Evolutionary conservation across 768 basidiomycete species (phyloP).

Genomic region (Mycena venus): DNA sequence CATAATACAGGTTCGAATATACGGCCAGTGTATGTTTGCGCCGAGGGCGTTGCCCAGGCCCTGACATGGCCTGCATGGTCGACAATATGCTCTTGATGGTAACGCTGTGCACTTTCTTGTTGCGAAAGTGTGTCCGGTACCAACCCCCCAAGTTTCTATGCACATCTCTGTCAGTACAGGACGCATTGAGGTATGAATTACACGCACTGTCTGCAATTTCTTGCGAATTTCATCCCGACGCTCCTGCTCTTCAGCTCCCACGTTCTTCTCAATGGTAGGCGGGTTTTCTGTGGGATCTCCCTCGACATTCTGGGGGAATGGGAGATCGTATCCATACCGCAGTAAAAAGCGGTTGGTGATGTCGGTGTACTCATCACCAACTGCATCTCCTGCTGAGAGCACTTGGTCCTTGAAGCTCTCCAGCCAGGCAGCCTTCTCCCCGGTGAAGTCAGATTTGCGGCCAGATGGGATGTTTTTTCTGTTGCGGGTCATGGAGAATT

Average conservation of each 20-base stretch:
- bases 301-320: background rate
- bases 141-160: conserved; percentile 22
- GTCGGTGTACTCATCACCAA: too few species aligned
- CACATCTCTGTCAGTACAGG: too few species aligned
- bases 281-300: background rate
- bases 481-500: background rate
- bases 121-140: conserved; percentile 13
- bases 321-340: background rate
- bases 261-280: background rate
- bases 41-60: background rate
- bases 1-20: conserved; percentile 18
- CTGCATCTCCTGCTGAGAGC: too few species aligned
- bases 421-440: too few species aligned
- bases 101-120: background rate
- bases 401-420: too few species aligned
- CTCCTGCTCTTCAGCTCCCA: too few species aligned
- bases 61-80: background rate
- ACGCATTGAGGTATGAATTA: too few species aligned
- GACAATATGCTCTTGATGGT: background rate
- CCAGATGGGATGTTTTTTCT: too few species aligned
- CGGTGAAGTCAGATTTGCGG: too few species aligned
- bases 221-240: too few species aligned
- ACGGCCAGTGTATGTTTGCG: background rate
- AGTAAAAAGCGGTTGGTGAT: background rate
- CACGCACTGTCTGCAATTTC: too few species aligned